Base-by-base conservation (phyloP, 1,139 yeast genomes). In the Debaryomyces sp. region DNA sequence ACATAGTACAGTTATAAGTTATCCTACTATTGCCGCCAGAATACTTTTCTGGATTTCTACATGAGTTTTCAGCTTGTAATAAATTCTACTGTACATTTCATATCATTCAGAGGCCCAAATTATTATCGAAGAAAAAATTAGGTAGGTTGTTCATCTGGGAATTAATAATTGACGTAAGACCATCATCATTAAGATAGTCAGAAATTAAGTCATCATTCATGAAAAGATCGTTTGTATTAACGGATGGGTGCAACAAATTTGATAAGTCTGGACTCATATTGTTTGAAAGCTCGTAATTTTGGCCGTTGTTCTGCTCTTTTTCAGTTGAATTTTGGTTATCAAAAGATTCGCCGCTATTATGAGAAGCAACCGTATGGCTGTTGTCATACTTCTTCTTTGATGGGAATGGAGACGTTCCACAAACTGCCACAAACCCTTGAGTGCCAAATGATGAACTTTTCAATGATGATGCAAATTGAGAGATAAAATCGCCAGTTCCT, bases 111-210 rank as follows among this genome's bases (percentile, higher is more conserved):
- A 56, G 44, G n/a, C 71, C 71, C 38, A 66, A 50, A 49, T 68
- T 71, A 45, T 70, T 70, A 52, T 73, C 79, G 50, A 64, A 71
- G 56, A 75, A 73, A 50, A 69, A 72, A 53, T 73, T 73, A 8
- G 78, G 78, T 46, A 72, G 54, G 43, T 54, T 66, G 44, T 60
- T 50, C 46, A 58, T 48, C 41, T 58, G 60, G n/a, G 53, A 52
- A 24, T 34, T 38, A 17, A 57, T 43, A 50, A 57, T 54, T 52
- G 54, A 57, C 4, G 61, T 47, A 2, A 58, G 53, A 5, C 57
- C 59, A 40, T 63, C 67, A 27, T 57, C 59, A 30, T 51, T 52
- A 13, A 59, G 41, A 34, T 52, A 50, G 27, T 60, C 64, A 40
- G 50, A 27, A 40, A 50, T 48, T 15, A 44, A 51, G 24, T 55